Evolutionary conservation across 2,329 filamentous ascomycete genomes (phyloP).

Genomic region (Microsporum ferrugineum): DNA sequence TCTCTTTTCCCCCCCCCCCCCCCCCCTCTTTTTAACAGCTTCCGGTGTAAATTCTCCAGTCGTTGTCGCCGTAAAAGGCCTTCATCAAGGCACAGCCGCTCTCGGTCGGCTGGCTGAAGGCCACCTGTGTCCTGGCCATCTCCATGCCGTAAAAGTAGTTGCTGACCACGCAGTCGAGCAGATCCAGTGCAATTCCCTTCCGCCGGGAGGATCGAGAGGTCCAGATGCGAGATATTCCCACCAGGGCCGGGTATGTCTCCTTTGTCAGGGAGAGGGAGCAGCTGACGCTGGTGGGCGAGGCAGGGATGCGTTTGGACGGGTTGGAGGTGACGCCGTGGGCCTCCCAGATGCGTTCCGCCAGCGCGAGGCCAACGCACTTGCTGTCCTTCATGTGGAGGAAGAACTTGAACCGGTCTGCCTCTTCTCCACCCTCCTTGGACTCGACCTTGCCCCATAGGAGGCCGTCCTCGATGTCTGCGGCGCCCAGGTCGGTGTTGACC

Average conservation of each 20-base stretch:
- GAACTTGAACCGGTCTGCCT: constrained; percentile 44
- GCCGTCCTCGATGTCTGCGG: constrained; percentile 47
- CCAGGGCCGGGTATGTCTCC: constrained; percentile 37
- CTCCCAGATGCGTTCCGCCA: constrained; percentile 50
- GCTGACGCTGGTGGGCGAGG: constrained; percentile 16
- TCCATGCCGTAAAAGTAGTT: constrained; percentile 47
- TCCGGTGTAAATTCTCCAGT: constrained; percentile 51
- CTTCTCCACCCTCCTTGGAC: constrained; percentile 24
- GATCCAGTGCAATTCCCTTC: constrained; percentile 45
- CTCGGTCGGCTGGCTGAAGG: constrained; percentile 56
- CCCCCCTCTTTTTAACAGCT: constrained; percentile 20
- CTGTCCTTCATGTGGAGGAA: constrained; percentile 51
- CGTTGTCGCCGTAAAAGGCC: constrained; percentile 46
- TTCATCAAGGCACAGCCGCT: constrained; percentile 47
- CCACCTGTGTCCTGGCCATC: constrained; percentile 45
- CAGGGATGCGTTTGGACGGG: constrained; percentile 15
- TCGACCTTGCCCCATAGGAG: constrained; percentile 44
- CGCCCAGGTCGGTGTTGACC: constrained; percentile 51
- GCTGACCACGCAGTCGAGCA: constrained; percentile 46
- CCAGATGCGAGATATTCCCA: constrained; percentile 57
- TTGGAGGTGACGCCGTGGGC: constrained; percentile 30
- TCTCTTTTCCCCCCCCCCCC: too few relatives aligned
- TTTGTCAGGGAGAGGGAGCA: constrained; percentile 38
- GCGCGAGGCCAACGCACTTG: constrained; percentile 51
- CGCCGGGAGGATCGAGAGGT: constrained; percentile 46